Conservation (phyloP, 2,329 filamentous ascomycete species). For the Trichoderma endophyticum region DNA sequence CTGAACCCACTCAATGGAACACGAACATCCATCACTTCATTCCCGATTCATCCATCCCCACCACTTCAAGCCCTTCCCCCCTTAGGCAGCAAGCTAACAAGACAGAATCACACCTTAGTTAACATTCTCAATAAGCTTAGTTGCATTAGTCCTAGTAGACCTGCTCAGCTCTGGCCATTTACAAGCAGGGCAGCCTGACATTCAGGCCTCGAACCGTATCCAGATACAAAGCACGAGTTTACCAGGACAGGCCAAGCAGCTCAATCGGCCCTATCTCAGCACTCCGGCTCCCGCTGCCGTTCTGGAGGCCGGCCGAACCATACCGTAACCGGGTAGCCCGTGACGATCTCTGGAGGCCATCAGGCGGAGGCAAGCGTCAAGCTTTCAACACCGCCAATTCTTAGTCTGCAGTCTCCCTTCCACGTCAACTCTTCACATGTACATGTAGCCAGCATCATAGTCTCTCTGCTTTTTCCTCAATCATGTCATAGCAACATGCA, state of each 20-base stretch:
- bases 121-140: slow-evolving; percentile 15
- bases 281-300: neutral
- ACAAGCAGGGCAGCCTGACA: neutral
- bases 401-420: neutral
- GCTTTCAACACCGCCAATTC: neutral
- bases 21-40: neutral
- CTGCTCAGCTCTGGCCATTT: neutral
- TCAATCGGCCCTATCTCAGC: slow-evolving; percentile 18
- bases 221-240: slow-evolving; percentile 1
- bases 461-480: neutral
- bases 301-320: neutral
- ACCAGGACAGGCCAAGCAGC: neutral
- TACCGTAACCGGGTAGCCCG: neutral
- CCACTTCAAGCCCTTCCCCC: neutral
- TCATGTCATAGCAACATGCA: neutral
- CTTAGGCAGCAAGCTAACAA: neutral
- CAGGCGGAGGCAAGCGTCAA: neutral
- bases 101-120: neutral
- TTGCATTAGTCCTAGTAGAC: neutral
- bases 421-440: neutral
- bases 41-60: neutral
- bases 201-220: neutral
- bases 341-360: neutral
- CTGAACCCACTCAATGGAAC: neutral
- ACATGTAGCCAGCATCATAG: neutral